Percentiles rank a stretch among this genome's conserved stretches.
Conservation (phyloP, 495 filamentous ascomycete genomes). For the Neurospora sp. region DNA sequence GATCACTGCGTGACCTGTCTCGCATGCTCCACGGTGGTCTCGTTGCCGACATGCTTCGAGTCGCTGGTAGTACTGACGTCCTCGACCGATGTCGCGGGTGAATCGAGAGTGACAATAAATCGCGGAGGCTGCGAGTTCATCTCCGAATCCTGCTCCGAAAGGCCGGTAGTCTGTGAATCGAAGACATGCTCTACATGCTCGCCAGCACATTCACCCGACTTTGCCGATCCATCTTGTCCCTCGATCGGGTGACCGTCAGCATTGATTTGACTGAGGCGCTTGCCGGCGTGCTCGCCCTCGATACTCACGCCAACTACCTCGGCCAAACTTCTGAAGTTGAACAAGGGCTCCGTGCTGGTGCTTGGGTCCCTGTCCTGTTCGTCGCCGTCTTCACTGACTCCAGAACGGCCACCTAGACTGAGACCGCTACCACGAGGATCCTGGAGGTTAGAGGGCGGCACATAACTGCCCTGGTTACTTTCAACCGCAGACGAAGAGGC, state of each 20-base stretch:
- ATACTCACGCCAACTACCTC: slow-evolving; percentile 62
- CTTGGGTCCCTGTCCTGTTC: slow-evolving; percentile 35
- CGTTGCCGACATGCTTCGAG: slow-evolving; percentile 30
- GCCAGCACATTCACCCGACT: not conserved
- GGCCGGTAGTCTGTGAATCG: not conserved
- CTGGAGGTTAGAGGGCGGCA: slow-evolving; percentile 29
- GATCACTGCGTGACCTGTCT: slow-evolving; percentile 26
- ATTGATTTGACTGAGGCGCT: slow-evolving; percentile 18
- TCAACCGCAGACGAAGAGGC: slow-evolving; percentile 65
- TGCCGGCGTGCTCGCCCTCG: slow-evolving; percentile 28
- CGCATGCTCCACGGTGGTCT: slow-evolving; percentile 17
- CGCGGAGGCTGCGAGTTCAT: slow-evolving; percentile 17
- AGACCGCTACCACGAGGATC: slow-evolving; percentile 37
- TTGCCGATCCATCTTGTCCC: not conserved
- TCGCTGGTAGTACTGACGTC: slow-evolving; percentile 13
- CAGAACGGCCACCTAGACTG: slow-evolving; percentile 28
- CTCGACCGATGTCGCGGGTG: slow-evolving; percentile 16
- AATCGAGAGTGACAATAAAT: slow-evolving; percentile 31
- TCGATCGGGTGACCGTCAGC: slow-evolving; percentile 8
- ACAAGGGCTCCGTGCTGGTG: slow-evolving; percentile 62
- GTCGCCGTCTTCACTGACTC: slow-evolving; percentile 26
- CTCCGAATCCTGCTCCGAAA: slow-evolving; percentile 1
- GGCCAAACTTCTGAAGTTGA: slow-evolving; percentile 83
- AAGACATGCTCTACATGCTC: slow-evolving; percentile 3
- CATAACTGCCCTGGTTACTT: slow-evolving; percentile 46